These are phyloP conservation scores for Echium plantagineum DNA, from an alignment of 257 asterid genomes.

Conservation along the genomic window DNA sequence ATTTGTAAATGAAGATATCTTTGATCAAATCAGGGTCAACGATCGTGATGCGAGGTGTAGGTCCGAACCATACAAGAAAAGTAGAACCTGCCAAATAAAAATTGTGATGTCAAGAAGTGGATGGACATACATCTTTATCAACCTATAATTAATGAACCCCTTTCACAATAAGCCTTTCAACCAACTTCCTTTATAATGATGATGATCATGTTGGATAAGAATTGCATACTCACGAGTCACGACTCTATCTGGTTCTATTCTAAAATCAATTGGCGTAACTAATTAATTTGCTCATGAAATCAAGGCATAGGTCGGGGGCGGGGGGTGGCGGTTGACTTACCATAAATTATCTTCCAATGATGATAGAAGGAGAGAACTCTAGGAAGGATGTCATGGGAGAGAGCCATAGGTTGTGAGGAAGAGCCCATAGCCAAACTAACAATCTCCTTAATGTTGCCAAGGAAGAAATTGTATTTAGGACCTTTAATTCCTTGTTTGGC, in stretches of 20 bases:
- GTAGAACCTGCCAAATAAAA: conserved; percentile 35
- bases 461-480: conserved; percentile 53
- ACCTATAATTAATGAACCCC: no score
- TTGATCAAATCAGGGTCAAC: conserved; percentile 63
- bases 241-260: no score
- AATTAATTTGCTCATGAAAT: not conserved
- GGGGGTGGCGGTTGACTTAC: conserved; percentile 29
- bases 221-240: no score
- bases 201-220: no score
- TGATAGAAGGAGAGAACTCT: conserved; percentile 85
- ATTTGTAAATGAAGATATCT: conserved; percentile 55
- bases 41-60: conserved; percentile 59
- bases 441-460: conserved; percentile 79
- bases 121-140: no score
- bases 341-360: conserved; percentile 83
- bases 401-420: conserved; percentile 52
- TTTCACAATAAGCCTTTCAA: not conserved
- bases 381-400: conserved; percentile 81
- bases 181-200: no score
- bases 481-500: conserved; percentile 68
- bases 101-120: not conserved
- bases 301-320: not conserved
- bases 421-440: conserved; percentile 41
- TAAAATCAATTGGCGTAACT: not conserved
- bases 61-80: conserved; percentile 86